Evolutionary conservation across 106 monocot species (phyloP).

Genomic region (Triglochin maritima): DNA sequence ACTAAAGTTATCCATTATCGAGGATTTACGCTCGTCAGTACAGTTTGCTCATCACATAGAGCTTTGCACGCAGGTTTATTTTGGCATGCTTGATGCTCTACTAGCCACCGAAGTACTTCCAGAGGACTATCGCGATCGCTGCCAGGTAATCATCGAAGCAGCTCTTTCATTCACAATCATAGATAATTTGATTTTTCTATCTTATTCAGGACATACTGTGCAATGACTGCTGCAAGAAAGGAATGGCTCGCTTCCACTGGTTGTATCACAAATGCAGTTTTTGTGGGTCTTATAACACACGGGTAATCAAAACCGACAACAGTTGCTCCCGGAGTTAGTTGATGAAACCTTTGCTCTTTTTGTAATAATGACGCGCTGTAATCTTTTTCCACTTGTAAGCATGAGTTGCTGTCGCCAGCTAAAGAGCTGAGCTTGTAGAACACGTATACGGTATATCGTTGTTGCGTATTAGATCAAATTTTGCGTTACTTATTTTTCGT

Average conservation of each 20-base stretch:
- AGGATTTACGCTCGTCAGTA: too few relatives aligned
- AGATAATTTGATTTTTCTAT: neutral
- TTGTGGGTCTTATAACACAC: slow-evolving; percentile 92
- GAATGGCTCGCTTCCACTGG: slow-evolving; percentile 79
- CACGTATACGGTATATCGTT: neutral
- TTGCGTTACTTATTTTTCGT: neutral
- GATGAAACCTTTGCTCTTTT: too few relatives aligned
- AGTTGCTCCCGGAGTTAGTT: slow-evolving; percentile 22
- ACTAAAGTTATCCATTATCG: too few relatives aligned
- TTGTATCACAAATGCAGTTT: slow-evolving; percentile 80
- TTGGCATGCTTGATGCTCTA: slow-evolving; percentile 94
- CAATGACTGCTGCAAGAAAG: slow-evolving; percentile 85
- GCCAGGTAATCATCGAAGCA: slow-evolving; percentile 33
- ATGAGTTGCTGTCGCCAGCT: neutral
- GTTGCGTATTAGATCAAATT: neutral
- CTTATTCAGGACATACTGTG: slow-evolving; percentile 71
- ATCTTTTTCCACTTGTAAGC: neutral
- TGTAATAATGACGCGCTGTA: neutral
- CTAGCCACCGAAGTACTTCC: slow-evolving; percentile 76
- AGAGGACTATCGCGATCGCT: slow-evolving; percentile 72
- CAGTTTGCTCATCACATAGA: too few relatives aligned
- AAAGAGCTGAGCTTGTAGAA: neutral
- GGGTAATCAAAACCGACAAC: slow-evolving; percentile 57
- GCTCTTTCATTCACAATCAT: neutral
- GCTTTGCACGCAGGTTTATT: slow-evolving; percentile 50